Conservation (phyloP, 139 green algal genomes). For the Chlamydomonas applanata region DNA sequence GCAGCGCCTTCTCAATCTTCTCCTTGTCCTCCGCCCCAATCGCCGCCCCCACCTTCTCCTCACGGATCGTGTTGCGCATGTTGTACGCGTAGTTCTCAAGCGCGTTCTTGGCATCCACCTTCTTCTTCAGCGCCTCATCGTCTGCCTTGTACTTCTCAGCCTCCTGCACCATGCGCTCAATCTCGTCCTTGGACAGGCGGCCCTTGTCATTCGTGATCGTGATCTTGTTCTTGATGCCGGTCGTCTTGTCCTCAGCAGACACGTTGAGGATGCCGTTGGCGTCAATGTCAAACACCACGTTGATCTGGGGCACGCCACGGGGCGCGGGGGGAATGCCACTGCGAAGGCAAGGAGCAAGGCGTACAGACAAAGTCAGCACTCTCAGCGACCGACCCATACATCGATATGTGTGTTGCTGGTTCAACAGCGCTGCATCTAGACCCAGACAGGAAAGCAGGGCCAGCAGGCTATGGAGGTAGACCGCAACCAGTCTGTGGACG, state of each 20-base stretch:
- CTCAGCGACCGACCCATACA: too few relatives aligned
- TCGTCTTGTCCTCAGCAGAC: slow-evolving; percentile 87
- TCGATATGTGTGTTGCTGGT: too few relatives aligned
- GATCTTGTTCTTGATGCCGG: slow-evolving; percentile 82
- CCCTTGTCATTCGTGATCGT: slow-evolving; percentile 86
- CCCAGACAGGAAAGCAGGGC: too few relatives aligned
- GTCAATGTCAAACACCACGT: slow-evolving; percentile 89
- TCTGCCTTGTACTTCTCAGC: slow-evolving; percentile 63
- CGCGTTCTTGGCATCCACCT: slow-evolving; percentile 87
- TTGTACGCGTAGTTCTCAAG: slow-evolving; percentile 89
- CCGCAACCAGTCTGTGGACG: too few relatives aligned
- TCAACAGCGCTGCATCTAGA: too few relatives aligned
- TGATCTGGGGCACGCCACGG: slow-evolving; percentile 94
- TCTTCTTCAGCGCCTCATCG: slow-evolving; percentile 82
- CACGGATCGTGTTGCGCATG: slow-evolving; percentile 89
- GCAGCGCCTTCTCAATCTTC: slow-evolving; percentile 76
- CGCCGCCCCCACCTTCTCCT: slow-evolving; percentile 76
- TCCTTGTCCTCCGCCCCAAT: slow-evolving; percentile 81
- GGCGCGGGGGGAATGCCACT: slow-evolving; percentile 91
- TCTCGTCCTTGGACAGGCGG: slow-evolving; percentile 53
- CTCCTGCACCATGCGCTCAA: slow-evolving; percentile 56
- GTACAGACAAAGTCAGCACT: too few relatives aligned
- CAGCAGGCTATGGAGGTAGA: too few relatives aligned
- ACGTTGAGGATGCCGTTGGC: slow-evolving; percentile 97
- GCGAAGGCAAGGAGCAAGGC: too few relatives aligned